Conservation (phyloP, 108 stramenopile genomes). For the Aurantiochytrium sp. region DNA sequence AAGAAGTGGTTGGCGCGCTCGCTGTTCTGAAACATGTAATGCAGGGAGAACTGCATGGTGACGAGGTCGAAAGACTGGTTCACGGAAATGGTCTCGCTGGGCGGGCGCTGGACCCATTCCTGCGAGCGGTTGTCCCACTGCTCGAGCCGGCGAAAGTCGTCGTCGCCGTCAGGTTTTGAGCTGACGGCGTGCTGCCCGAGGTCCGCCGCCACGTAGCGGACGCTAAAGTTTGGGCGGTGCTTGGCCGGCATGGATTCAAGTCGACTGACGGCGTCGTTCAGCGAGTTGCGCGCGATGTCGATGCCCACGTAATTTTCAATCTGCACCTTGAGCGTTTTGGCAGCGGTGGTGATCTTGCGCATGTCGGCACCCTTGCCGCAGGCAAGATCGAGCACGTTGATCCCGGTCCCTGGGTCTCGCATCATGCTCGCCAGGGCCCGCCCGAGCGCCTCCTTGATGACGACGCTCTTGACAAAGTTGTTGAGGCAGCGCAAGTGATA, state of each 20-base stretch:
- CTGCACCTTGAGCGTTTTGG: conserved; percentile 56
- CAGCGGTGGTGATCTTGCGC: conserved; percentile 60
- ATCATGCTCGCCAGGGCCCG: conserved; percentile 30
- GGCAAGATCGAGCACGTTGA: conserved; percentile 86
- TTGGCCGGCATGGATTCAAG: conserved; percentile 59
- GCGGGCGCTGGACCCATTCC: not conserved
- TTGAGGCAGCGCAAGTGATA: conserved; percentile 93
- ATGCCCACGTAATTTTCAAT: conserved; percentile 84
- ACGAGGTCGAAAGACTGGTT: conserved; percentile 81
- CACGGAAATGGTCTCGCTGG: not conserved
- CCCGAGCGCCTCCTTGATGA: conserved; percentile 65
- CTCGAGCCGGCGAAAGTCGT: conserved; percentile 26
- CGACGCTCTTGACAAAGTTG: conserved; percentile 94
- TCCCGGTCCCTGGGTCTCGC: conserved; percentile 32
- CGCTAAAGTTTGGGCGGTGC: not conserved
- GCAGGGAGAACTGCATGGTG: conserved; percentile 95
- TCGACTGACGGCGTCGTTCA: conserved; percentile 83
- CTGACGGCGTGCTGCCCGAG: conserved; percentile 50
- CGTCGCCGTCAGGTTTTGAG: conserved; percentile 57
- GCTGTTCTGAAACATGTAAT: conserved; percentile 90
- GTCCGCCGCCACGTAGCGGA: conserved; percentile 75
- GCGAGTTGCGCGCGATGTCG: conserved; percentile 89
- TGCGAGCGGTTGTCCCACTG: not conserved
- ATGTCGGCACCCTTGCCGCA: conserved; percentile 99
- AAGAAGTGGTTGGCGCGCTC: conserved; percentile 80